phyloP scores from a whole-genome alignment of 2,329 filamentous ascomycete species.

The Aspergillus viridinutans region DNA sequence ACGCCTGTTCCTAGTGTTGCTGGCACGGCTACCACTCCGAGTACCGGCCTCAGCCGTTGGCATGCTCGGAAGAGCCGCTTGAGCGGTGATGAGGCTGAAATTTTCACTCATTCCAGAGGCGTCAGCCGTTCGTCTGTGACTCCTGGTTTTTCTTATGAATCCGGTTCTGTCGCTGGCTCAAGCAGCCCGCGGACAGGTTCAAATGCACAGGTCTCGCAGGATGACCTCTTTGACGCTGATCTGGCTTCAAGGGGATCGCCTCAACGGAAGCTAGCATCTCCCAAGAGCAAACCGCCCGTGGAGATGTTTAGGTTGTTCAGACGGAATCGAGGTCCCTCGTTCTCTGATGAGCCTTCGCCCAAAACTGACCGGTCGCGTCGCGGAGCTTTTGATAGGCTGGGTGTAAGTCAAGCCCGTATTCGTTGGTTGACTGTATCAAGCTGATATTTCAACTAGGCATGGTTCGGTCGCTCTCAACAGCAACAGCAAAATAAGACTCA shows the following conservation, averaged over 20 bases:
- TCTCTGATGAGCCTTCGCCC: conserved; percentile 16
- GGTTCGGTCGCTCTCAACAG: conserved; percentile 12
- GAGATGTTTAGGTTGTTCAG: conserved; percentile 26
- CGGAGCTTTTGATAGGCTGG: conserved; percentile 11
- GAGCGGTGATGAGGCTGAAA: not conserved
- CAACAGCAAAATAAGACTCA: not conserved
- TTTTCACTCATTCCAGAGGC: not conserved
- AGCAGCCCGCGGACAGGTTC: not conserved
- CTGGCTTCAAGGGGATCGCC: not conserved
- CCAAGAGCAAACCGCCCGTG: conserved; percentile 19
- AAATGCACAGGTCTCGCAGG: not conserved
- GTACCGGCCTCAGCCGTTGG: not conserved
- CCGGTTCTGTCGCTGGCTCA: not conserved
- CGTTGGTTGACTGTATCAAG: not conserved
- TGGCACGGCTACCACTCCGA: not conserved
- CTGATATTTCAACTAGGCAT: conserved; percentile 9
- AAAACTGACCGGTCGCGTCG: conserved; percentile 14
- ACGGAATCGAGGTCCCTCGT: conserved; percentile 24
- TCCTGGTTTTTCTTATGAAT: not conserved
- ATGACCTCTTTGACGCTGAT: not conserved
- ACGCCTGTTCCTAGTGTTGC: not conserved
- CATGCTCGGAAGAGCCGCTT: not conserved
- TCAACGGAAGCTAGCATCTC: conserved; percentile 8
- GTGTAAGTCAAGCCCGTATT: conserved; percentile 9
- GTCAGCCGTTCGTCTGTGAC: not conserved